A percentile compares a stretch with the other conserved stretches of the same genome.
Evolutionary conservation across 768 basidiomycete genomes (phyloP).

Genomic region (Termitomyces sp.): DNA sequence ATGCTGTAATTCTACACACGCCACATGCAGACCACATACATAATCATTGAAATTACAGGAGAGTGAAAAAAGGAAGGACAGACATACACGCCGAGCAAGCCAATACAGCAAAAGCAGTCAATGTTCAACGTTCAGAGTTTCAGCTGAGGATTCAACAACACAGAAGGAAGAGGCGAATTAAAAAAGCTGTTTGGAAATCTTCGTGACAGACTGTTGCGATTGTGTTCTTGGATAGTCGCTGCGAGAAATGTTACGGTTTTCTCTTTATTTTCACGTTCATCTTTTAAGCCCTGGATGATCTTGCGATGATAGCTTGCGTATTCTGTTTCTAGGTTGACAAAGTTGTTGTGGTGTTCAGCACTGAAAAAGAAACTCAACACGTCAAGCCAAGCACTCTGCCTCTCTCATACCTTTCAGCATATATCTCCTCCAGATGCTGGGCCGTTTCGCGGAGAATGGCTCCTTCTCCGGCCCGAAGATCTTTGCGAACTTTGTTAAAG

Average conservation of each 20-base stretch:
- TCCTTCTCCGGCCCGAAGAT: conserved; percentile 39
- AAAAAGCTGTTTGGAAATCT: conserved; percentile 45
- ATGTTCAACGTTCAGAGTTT: conserved; percentile 7
- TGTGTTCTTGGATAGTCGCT: conserved; percentile 40
- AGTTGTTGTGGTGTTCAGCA: conserved; percentile 42
- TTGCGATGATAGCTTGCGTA: conserved; percentile 40
- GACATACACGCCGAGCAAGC: neutral
- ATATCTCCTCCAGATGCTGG: conserved; percentile 40
- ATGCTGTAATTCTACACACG: neutral
- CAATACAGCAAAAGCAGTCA: neutral
- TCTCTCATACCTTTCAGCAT: conserved; percentile 32
- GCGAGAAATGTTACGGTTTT: conserved; percentile 30
- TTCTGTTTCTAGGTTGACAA: conserved; percentile 52
- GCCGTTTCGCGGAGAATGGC: conserved; percentile 42
- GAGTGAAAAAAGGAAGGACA: too few species aligned
- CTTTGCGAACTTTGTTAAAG: conserved; percentile 42
- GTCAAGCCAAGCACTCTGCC: neutral
- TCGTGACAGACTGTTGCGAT: conserved; percentile 42
- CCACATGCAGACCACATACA: neutral
- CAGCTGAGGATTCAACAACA: conserved; percentile 15
- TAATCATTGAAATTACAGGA: neutral
- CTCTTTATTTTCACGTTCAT: conserved; percentile 34
- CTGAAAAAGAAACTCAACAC: conserved; percentile 23
- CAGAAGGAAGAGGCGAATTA: conserved; percentile 19
- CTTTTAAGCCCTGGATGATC: conserved; percentile 35